phyloP scores from a whole-genome alignment of 2,329 filamentous ascomycete species.

The Exophiala sp. region DNA sequence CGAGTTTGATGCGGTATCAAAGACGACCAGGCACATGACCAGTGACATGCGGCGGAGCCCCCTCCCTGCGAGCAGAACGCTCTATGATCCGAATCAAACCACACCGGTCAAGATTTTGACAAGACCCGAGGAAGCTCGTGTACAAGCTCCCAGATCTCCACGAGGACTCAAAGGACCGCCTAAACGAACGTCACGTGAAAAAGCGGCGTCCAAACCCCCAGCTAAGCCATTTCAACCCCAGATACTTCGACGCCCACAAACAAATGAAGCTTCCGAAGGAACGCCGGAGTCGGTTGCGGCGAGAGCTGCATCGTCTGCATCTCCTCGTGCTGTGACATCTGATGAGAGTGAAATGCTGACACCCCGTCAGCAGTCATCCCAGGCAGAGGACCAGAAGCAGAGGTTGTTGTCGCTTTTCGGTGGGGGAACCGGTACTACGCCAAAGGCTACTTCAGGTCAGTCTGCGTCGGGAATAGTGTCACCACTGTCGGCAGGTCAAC shows the following conservation, averaged over 20 bases:
- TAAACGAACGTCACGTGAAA: constrained; percentile 15
- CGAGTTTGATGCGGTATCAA: constrained; percentile 34
- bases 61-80: constrained; percentile 19
- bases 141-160: constrained; percentile 18
- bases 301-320: constrained; percentile 4
- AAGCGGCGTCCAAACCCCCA: constrained; percentile 24
- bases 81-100: constrained; percentile 27
- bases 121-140: constrained; percentile 23
- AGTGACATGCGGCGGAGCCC: constrained; percentile 24
- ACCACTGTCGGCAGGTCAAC: constrained; percentile 20
- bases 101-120: constrained; percentile 29
- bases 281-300: constrained; percentile 6
- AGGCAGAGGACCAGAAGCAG: constrained; percentile 38
- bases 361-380: constrained; percentile 18
- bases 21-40: constrained; percentile 6
- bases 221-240: constrained; percentile 48
- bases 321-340: background rate
- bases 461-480: constrained; percentile 20
- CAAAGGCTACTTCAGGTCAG: constrained; percentile 7
- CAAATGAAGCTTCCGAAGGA: constrained; percentile 24
- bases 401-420: constrained; percentile 58
- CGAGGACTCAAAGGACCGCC: constrained; percentile 12
- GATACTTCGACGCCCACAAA: constrained; percentile 48
- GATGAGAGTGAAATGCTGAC: constrained; percentile 5
- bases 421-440: constrained; percentile 33